These are phyloP conservation scores for Adenanthera pavonina DNA, from an alignment of 306 rosid species.

Conservation along the genomic window DNA sequence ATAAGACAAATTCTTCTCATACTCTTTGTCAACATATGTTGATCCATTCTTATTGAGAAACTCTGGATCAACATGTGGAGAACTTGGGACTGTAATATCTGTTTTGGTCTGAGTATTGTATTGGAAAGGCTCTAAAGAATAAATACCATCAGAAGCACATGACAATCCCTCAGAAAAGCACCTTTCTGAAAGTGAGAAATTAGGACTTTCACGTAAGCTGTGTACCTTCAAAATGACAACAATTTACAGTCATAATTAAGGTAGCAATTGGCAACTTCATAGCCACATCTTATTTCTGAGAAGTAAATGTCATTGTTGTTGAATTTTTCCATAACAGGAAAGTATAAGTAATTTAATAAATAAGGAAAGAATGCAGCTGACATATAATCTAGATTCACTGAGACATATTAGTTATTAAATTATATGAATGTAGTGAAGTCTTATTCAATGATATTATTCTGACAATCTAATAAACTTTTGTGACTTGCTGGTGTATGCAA, in stretches of 20 bases:
- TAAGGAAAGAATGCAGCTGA: background rate
- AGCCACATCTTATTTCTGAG: slow-evolving; percentile 30
- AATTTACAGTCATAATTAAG: slow-evolving; percentile 37
- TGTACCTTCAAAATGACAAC: slow-evolving; percentile 63
- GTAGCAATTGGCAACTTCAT: background rate
- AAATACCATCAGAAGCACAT: slow-evolving; percentile 58
- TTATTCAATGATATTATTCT: slow-evolving; percentile 4
- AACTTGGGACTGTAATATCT: slow-evolving; percentile 56
- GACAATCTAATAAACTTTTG: background rate
- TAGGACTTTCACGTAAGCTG: slow-evolving; percentile 77
- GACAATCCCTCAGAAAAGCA: slow-evolving; percentile 83
- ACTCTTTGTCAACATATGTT: slow-evolving; percentile 34
- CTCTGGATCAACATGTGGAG: slow-evolving; percentile 59
- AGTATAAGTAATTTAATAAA: slow-evolving; percentile 24
- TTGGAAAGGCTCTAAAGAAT: slow-evolving; percentile 53
- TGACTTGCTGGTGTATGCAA: background rate
- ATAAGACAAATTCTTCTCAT: slow-evolving; percentile 45
- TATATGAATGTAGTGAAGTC: background rate
- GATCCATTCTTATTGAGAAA: slow-evolving; percentile 45
- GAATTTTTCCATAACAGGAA: slow-evolving; percentile 2
- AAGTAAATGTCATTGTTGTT: background rate
- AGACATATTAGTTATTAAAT: background rate
- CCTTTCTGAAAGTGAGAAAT: slow-evolving; percentile 76
- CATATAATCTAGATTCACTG: background rate
- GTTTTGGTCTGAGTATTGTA: slow-evolving; percentile 49